These are phyloP conservation scores for Ormosia emarginata DNA, from an alignment of 306 rosid species.

Conservation along the genomic window DNA sequence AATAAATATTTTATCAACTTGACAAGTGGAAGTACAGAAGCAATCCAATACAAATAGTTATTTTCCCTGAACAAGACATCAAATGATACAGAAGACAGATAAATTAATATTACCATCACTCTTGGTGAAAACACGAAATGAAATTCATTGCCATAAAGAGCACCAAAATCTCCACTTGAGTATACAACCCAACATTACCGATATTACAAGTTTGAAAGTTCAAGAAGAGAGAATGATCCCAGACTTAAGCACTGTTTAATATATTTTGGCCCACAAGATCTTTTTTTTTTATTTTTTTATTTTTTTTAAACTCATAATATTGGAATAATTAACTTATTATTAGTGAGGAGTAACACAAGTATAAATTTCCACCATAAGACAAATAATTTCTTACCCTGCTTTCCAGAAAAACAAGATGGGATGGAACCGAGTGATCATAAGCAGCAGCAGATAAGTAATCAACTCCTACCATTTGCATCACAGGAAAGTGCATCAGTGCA, in stretches of 20 bases:
- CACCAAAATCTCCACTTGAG: not conserved
- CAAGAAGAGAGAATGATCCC: not conserved
- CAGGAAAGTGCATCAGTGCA: conserved; percentile 13
- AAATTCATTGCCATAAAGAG: not conserved
- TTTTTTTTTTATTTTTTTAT: not conserved
- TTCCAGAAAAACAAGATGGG: conserved; percentile 39
- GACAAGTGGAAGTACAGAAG: not conserved
- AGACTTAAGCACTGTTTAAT: not conserved
- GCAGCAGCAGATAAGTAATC: conserved; percentile 50
- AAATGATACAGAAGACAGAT: not conserved
- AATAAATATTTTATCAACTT: conserved; percentile 8
- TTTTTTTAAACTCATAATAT: not conserved
- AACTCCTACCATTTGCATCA: conserved; percentile 40
- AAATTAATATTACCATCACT: not conserved
- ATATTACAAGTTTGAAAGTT: conserved; percentile 1
- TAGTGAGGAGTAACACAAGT: not conserved
- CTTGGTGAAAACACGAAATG: not conserved
- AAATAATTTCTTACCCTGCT: conserved; percentile 39
- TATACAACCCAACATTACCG: not conserved
- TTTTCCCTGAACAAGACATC: not conserved
- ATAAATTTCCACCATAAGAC: conserved; percentile 4
- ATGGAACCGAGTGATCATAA: conserved; percentile 36
- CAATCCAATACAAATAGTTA: conserved; percentile 1
- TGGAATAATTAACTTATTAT: not conserved
- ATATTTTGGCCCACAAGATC: not conserved